Conservation (phyloP, 1,284 basidiomycete genomes). For the Irpex sp. region DNA sequence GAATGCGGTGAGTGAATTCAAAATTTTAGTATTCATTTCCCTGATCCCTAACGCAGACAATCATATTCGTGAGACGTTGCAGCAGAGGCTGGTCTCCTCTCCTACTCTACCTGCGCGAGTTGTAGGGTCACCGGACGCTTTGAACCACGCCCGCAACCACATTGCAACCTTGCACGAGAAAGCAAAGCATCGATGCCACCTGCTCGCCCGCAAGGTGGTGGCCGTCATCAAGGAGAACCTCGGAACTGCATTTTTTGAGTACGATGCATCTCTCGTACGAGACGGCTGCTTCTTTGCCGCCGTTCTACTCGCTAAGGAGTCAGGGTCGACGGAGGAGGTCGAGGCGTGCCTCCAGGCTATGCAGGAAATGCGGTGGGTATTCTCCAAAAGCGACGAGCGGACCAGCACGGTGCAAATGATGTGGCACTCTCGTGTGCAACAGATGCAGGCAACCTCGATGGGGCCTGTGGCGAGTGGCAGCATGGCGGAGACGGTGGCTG, state of each 20-base stretch:
- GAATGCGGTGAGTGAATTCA: constrained; percentile 62
- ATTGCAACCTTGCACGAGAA: constrained; percentile 46
- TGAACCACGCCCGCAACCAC: constrained; percentile 51
- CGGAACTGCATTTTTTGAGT: constrained; percentile 63
- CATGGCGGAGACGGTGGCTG: no score
- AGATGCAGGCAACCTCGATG: constrained; percentile 8
- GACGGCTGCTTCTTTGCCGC: constrained; percentile 82
- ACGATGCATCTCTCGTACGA: constrained; percentile 77
- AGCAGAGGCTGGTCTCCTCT: constrained; percentile 42
- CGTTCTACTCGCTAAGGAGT: constrained; percentile 58
- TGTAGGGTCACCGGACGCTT: constrained; percentile 44
- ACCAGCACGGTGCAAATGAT: constrained; percentile 58
- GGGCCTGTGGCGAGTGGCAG: not conserved
- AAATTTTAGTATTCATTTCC: not conserved
- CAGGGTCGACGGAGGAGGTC: constrained; percentile 65
- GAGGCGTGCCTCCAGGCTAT: constrained; percentile 69
- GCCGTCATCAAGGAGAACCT: constrained; percentile 60
- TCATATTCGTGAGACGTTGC: constrained; percentile 60
- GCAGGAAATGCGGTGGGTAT: constrained; percentile 77
- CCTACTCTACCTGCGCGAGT: constrained; percentile 21
- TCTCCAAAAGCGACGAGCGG: constrained; percentile 72
- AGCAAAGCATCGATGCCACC: constrained; percentile 51
- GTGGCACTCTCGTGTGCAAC: constrained; percentile 38
- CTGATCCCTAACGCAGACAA: constrained; percentile 44
- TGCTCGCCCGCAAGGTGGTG: constrained; percentile 50